Percentiles rank a stretch among this genome's conserved stretches.
Conservation (phyloP, 179 eudicot genomes). For the Silene vulgaris region DNA sequence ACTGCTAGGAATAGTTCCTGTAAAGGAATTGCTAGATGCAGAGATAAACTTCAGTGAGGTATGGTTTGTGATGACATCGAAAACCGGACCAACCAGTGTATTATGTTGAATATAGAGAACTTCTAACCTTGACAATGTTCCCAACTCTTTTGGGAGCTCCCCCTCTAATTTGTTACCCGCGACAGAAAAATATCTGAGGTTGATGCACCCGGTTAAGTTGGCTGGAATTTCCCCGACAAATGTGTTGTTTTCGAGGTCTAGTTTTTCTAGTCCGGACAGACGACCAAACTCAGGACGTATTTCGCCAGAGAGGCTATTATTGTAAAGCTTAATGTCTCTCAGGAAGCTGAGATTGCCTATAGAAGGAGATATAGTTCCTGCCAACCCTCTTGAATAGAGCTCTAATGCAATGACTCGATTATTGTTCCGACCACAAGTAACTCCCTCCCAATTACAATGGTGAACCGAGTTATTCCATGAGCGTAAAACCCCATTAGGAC, state of each 20-base stretch:
- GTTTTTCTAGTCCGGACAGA: slow-evolving; percentile 1
- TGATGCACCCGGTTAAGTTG: slow-evolving; percentile 18
- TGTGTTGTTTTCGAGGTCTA: background rate
- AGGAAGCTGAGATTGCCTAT: slow-evolving; percentile 30
- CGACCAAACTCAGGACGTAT: slow-evolving; percentile 24
- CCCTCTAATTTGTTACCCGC: slow-evolving; percentile 25
- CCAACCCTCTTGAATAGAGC: background rate
- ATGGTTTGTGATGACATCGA: slow-evolving; percentile 7
- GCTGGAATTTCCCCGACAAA: slow-evolving; percentile 23
- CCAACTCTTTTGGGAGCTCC: slow-evolving; percentile 19
- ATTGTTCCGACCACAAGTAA: slow-evolving; percentile 22
- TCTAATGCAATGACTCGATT: slow-evolving; percentile 18
- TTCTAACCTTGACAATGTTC: slow-evolving; percentile 21
- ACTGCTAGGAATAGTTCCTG: slow-evolving; percentile 16
- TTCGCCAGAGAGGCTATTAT: slow-evolving; percentile 20
- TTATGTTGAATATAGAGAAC: slow-evolving; percentile 2
- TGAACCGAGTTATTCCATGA: slow-evolving; percentile 24
- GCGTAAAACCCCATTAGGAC: background rate
- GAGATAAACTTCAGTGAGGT: background rate
- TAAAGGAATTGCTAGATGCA: background rate
- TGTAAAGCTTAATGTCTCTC: background rate
- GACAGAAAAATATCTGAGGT: background rate
- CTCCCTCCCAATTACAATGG: slow-evolving; percentile 26
- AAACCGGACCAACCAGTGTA: slow-evolving; percentile 16
- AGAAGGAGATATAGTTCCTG: slow-evolving; percentile 5